A percentile compares a stretch with the other conserved stretches of the same genome.
These are phyloP conservation scores for Ochromonas danica DNA, from an alignment of 108 stramenopile genomes.

Conservation along the genomic window DNA sequence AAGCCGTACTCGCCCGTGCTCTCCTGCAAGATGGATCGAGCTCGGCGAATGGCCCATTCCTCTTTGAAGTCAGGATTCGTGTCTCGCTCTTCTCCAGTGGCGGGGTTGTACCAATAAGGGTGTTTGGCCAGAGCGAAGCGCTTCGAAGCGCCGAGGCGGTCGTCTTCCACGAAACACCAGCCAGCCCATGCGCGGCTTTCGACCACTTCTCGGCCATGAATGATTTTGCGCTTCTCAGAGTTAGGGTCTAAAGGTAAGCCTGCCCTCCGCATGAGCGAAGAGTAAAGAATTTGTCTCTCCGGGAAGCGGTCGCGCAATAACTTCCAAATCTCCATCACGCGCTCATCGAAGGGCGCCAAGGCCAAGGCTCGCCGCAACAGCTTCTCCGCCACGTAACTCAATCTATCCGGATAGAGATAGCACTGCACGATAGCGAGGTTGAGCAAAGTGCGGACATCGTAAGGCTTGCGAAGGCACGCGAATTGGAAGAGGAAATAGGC, in stretches of 20 bases:
- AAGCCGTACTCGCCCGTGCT: not conserved
- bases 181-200: constrained; percentile 26
- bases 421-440: constrained; percentile 16
- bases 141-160: not conserved
- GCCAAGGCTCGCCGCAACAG: constrained; percentile 23
- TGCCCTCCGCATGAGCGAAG: too few relatives aligned
- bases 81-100: not conserved
- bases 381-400: constrained; percentile 18
- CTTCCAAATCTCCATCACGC: constrained; percentile 27
- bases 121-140: not conserved
- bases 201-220: constrained; percentile 32
- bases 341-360: constrained; percentile 25
- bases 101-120: constrained; percentile 34
- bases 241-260: too few relatives aligned
- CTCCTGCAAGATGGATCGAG: not conserved
- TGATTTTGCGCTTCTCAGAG: not conserved
- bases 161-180: constrained; percentile 11
- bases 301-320: constrained; percentile 7
- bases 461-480: not conserved
- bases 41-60: constrained; percentile 4
- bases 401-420: not conserved
- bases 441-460: constrained; percentile 12
- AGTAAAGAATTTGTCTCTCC: constrained; percentile 20
- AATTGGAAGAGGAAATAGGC: constrained; percentile 9
- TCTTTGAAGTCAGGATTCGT: not conserved